These are phyloP conservation scores for Tritrichomonas musculus DNA, from an alignment of 208 protist genomes.

Conservation along the genomic window DNA sequence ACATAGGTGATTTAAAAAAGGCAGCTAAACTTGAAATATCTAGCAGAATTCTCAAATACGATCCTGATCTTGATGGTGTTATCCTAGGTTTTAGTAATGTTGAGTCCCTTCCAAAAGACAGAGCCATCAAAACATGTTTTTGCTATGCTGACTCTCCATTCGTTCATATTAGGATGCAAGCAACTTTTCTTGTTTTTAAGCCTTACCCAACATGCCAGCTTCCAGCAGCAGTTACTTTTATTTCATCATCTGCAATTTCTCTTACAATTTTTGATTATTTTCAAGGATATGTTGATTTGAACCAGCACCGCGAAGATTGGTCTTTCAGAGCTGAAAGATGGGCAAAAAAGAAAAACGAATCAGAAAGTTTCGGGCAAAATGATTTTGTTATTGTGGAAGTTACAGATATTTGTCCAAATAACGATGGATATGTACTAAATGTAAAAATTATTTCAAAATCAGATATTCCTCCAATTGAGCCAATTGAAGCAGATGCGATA, in stretches of 20 bases:
- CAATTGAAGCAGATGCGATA: not conserved
- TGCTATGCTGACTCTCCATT: not conserved
- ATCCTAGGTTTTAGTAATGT: not conserved
- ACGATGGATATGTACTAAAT: not conserved
- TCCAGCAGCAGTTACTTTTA: not conserved
- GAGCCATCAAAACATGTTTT: not conserved
- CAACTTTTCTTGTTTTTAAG: not conserved
- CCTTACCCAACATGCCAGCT: not conserved
- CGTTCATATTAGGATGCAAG: not conserved
- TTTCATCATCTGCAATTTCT: not conserved
- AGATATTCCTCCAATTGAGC: not conserved
- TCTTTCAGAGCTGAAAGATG: not conserved
- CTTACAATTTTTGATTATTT: constrained; percentile 23
- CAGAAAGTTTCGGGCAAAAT: not conserved
- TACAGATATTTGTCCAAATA: not conserved
- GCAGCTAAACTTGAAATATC: not conserved
- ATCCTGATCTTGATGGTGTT: not conserved
- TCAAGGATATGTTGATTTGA: not conserved
- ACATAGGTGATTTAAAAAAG: not conserved
- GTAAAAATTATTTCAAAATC: not conserved
- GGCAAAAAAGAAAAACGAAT: not conserved
- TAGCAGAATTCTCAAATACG: not conserved
- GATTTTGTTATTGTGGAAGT: not conserved
- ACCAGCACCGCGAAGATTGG: not conserved
- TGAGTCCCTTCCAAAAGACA: not conserved